Evolutionary conservation across 495 filamentous ascomycete species (phyloP), one percentile per base, ranked within the genome.

Genomic region (Chaetomium tenue): DNA sequence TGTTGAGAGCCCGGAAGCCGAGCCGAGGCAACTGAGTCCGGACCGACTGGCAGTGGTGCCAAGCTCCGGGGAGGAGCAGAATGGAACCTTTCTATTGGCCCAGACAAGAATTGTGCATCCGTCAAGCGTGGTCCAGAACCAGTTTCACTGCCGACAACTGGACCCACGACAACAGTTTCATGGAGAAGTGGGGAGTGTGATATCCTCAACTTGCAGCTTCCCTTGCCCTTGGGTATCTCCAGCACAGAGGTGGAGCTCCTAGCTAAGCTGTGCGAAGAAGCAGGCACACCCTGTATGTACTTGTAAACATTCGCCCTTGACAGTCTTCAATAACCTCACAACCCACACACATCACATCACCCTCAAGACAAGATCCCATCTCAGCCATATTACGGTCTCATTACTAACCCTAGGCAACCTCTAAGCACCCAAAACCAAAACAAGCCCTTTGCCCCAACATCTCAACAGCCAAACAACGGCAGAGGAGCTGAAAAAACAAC

Each of bases 11-110:
- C 9, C 60, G 50, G 26, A 44, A 37, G 60, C 51, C 60, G 60
- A 63, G 60, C 60, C 60, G 60, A 63, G 60, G 60, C 51, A 63
- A 33, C 50, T 63, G 2, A 37, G 33, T 37, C 8, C 39, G 16
- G 6, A 22, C 46, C 33, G 20, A n/a, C 25, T 26, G 25, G 42
- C 9, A 39, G 1, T 5, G 16, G 28, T 55, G 52, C 54, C 30
- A 57, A 57, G 54, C 3, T 50, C 33, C n/a, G 33, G 18, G 52
- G 26, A 55, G 22, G 48, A 26, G 22, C 23, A 26, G 0, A 0
- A 26, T 26, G 4, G 6, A 15, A 3, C 48, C 3, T 12, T 54
- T 26, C 11, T n/a, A 54, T 54, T 54, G 51, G 51, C 8, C 16
- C 13, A n/a, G 3, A 2, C 13, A 3, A 33, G 26, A 33, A 5